Conservation (phyloP, 495 filamentous ascomycete genomes). For the Aspergillus diversus region DNA sequence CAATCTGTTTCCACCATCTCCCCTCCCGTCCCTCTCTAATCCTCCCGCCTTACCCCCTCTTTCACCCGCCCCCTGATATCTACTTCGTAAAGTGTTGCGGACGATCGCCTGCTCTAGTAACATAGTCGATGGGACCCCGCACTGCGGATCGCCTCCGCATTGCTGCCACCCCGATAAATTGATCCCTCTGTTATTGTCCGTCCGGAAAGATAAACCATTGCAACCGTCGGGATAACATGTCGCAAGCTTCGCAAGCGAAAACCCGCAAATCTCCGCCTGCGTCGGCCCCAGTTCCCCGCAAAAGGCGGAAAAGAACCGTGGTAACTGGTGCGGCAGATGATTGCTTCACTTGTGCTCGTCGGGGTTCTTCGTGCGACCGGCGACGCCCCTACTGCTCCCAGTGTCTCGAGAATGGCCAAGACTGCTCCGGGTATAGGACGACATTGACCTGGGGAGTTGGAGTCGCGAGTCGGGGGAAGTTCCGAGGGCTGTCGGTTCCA, state of each 20-base stretch:
- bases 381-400: slow-evolving; percentile 93
- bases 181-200: slow-evolving; percentile 1
- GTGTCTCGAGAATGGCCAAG: slow-evolving; percentile 87
- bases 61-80: neutral
- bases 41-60: slow-evolving; percentile 9
- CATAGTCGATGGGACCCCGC: slow-evolving; percentile 29
- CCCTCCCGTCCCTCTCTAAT: neutral
- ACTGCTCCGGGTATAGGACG: slow-evolving; percentile 97
- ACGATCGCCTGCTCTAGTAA: slow-evolving; percentile 1
- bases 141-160: slow-evolving; percentile 25
- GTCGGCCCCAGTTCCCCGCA: slow-evolving; percentile 54
- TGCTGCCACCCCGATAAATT: slow-evolving; percentile 14
- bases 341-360: slow-evolving; percentile 90
- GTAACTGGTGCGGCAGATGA: slow-evolving; percentile 91
- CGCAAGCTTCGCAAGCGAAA: slow-evolving; percentile 33
- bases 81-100: neutral
- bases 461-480: slow-evolving; percentile 93
- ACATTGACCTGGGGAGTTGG: slow-evolving; percentile 97
- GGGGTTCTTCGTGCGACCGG: slow-evolving; percentile 84
- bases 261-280: slow-evolving; percentile 30
- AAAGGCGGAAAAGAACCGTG: slow-evolving; percentile 85
- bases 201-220: slow-evolving; percentile 7
- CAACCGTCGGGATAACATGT: slow-evolving; percentile 18
- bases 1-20: neutral
- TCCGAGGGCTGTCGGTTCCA: slow-evolving; percentile 84